These are phyloP conservation scores for Claviceps sp. DNA, from an alignment of 2,329 filamentous ascomycete species.

Conservation along the genomic window DNA sequence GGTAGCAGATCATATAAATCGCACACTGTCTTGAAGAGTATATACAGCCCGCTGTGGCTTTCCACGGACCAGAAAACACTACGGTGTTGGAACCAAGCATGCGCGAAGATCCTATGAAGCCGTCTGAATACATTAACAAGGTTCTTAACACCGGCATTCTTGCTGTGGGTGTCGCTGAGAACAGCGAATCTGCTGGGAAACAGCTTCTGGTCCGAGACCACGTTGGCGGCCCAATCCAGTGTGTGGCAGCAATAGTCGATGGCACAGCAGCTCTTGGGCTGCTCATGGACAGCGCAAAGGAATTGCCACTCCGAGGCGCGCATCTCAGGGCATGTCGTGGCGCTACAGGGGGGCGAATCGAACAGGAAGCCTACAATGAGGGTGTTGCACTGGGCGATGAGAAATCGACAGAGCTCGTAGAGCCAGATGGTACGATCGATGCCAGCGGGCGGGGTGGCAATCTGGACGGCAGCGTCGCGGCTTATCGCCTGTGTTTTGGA, in stretches of 20 bases:
- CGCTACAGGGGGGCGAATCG: slow-evolving; percentile 78
- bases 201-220: slow-evolving; percentile 85
- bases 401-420: slow-evolving; percentile 92
- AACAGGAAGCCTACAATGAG: slow-evolving; percentile 88
- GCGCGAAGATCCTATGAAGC: slow-evolving; percentile 91
- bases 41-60: slow-evolving; percentile 77
- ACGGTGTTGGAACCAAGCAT: slow-evolving; percentile 96
- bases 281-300: slow-evolving; percentile 91
- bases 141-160: slow-evolving; percentile 59
- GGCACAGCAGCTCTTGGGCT: slow-evolving; percentile 91
- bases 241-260: slow-evolving; percentile 99
- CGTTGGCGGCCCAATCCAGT: slow-evolving; percentile 91
- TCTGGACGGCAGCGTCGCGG: slow-evolving; percentile 57
- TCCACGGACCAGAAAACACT: slow-evolving; percentile 94
- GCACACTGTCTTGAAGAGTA: slow-evolving; percentile 95
- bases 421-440: slow-evolving; percentile 87
- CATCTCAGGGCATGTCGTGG: slow-evolving; percentile 90
- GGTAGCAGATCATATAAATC: slow-evolving; percentile 83
- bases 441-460: slow-evolving; percentile 67
- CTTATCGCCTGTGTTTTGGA: slow-evolving; percentile 58
- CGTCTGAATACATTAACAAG: slow-evolving; percentile 90
- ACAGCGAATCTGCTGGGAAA: slow-evolving; percentile 74
- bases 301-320: slow-evolving; percentile 98
- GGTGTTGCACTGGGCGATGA: slow-evolving; percentile 87
- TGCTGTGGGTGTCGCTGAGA: slow-evolving; percentile 42